Base-by-base conservation (phyloP, 306 rosid genomes). In the Vigna unguiculata region DNA sequence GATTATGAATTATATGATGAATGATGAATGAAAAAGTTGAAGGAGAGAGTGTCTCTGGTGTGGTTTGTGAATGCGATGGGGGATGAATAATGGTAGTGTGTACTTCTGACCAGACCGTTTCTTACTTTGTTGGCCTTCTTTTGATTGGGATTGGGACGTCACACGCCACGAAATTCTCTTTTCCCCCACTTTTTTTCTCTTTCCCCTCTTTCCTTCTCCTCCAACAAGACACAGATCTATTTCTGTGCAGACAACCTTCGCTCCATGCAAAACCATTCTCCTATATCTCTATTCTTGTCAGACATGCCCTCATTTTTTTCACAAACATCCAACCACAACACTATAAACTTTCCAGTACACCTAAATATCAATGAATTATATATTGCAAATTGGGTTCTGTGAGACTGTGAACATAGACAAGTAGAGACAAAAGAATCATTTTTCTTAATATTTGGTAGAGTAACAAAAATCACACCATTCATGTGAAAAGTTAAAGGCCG, bases 121-220 rank as follows among this genome's bases (percentile, higher is more conserved):
- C 41, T 60, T 30, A 0, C 41, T 59, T 64, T 45, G 8, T 45
- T 15, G 3, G 5, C 14, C 47, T 43, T 40, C 45, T 40, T 40
- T 40, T 40, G 3, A 64, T 40, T 66, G 20, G 72, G 72, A 45
- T 24, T 67, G 55, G 40, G 38, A 43, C 72, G 28, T 22, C 2
- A 24, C 55, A 67, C 15, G 4, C 40, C 4, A 22, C 72, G 24
- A 45, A 67, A 14, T 22, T 20, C 16, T 66, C 13, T 12, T 62
- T 36, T 1, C 10, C 1, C 36, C 12, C 14, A 28, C 10, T 62
- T 15, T 9, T 9, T 38, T 38, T 28, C 4, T 28, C 2, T 38
- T 38, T 8, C 43, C 11, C 1, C 4, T 21, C 1, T 6, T 2
- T 12, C 25, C 34, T 16, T 60, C 24, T 6, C 19, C 6, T 60